Evolutionary conservation across 2,329 filamentous ascomycete genomes (phyloP), one percentile per base, ranked within the genome.

Genomic region (Colletotrichum lupini): DNA sequence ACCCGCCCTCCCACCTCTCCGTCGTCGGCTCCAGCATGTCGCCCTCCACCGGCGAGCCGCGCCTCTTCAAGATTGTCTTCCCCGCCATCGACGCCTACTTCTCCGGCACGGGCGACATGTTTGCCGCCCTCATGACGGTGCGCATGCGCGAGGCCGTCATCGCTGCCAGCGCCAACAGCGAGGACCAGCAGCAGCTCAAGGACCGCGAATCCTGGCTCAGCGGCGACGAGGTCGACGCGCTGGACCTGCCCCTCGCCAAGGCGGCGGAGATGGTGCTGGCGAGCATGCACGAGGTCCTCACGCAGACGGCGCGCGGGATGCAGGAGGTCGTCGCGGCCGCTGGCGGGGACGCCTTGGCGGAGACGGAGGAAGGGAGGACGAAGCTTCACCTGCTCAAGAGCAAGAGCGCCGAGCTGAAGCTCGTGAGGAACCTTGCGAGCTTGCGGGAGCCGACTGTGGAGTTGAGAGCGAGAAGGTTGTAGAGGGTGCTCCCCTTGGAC

Each of bases 21-120:
- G 90, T 97, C 46, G 90, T 97, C 70, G 95, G 95, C 68, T 95
- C 94, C 12, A 95, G 92, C 22, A 92, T 92, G 80, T 49, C 53
- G 59, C 71, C 67, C 1, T 7, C 67, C 9, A 88, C 87, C 68
- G 89, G 87, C 59, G 85, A 82, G 75, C 91, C 96, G 0, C 92
- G 97, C n/a, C 88, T 96, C 65, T 99, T 98, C 87, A 92, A 93
- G 78, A 92, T 98, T 78, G 91, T 93, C 68, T 94, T 98, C 69
- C 95, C 96, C 0, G 90, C 93, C 32, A 92, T 98, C 73, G 94
- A 98, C 80, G 94, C 95, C 83, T 98, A 97, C 87, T 99, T 98
- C 84, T 95, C 93, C 78, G 97, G 97, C 53, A 98, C 97, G 0
- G 97, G 97, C 59, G 97, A 99, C 85, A 98, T 99, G 96, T 98